Percentiles rank a stretch among this genome's conserved stretches.
Evolutionary conservation across 352 stramenopile genomes (phyloP).

Genomic region (Hyaloperonospora brassicae): DNA sequence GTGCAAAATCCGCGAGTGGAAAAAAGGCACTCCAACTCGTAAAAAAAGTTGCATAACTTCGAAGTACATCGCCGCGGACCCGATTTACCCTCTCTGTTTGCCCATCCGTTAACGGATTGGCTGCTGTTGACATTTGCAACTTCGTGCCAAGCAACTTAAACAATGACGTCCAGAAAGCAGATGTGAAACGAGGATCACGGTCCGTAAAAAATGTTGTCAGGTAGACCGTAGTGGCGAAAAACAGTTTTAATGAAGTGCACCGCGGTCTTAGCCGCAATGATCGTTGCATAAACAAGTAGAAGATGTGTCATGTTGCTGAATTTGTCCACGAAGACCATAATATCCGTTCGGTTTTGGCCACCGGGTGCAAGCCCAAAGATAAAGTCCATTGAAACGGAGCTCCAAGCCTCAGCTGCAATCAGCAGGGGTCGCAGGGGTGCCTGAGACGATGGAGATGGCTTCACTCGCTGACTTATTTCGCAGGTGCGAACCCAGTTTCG

Average conservation of each 20-base stretch:
- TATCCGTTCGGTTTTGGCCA: not conserved
- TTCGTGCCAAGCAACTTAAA: not conserved
- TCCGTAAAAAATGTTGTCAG: no score
- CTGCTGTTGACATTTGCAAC: constrained; percentile 3
- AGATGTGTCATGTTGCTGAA: constrained; percentile 4
- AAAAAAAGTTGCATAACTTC: not conserved
- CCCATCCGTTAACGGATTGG: not conserved
- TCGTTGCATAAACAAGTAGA: not conserved
- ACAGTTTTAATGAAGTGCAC: not conserved
- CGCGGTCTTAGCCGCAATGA: not conserved
- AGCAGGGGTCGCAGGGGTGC: no score
- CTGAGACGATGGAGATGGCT: no score
- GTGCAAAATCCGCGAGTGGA: not conserved
- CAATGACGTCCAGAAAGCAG: not conserved
- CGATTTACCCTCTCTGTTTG: constrained; percentile 1
- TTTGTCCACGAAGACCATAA: not conserved
- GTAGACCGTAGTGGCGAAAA: not conserved
- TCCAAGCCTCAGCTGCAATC: not conserved
- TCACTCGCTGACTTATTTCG: no score
- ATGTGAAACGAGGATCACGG: no score
- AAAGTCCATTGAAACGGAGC: constrained; percentile 4
- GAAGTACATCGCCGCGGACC: not conserved
- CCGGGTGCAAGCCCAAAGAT: constrained; percentile 2
- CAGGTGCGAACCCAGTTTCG: no score
- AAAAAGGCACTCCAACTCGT: not conserved